phyloP scores from a whole-genome alignment of 768 basidiomycete species.

The Epithele typhae region DNA sequence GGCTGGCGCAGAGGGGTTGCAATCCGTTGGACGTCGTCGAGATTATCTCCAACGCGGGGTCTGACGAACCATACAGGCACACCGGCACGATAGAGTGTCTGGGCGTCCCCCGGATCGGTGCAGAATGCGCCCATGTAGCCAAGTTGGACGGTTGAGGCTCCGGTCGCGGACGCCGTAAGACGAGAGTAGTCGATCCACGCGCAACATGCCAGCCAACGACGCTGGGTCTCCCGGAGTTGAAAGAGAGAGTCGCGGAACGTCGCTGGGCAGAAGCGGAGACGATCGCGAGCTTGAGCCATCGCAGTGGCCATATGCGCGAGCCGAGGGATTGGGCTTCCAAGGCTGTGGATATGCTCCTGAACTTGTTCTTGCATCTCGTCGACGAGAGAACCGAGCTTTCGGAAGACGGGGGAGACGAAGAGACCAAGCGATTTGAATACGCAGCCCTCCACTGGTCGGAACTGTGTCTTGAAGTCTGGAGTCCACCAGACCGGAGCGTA shows the following conservation, averaged over 20 bases:
- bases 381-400: neutral
- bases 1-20: too few relatives aligned
- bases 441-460: neutral
- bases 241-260: neutral
- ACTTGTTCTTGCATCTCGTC: neutral
- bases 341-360: neutral
- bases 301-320: neutral
- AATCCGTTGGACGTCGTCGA: neutral
- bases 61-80: neutral
- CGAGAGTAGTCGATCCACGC: neutral
- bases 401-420: neutral
- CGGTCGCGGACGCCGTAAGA: neutral
- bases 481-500: neutral
- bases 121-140: conserved; percentile 1
- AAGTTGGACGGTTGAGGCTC: neutral
- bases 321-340: neutral
- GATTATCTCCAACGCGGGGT: neutral
- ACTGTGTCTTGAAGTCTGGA: neutral
- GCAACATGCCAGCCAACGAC: neutral
- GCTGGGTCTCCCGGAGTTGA: neutral
- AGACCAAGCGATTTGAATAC: neutral
- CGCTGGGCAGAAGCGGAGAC: neutral
- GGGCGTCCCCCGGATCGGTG: neutral
- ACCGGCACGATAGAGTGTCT: neutral
- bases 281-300: neutral